Percentiles rank a stretch among this genome's conserved stretches.
These are phyloP conservation scores for Xylaria digitata DNA, from an alignment of 2,329 filamentous ascomycete genomes.

Conservation along the genomic window DNA sequence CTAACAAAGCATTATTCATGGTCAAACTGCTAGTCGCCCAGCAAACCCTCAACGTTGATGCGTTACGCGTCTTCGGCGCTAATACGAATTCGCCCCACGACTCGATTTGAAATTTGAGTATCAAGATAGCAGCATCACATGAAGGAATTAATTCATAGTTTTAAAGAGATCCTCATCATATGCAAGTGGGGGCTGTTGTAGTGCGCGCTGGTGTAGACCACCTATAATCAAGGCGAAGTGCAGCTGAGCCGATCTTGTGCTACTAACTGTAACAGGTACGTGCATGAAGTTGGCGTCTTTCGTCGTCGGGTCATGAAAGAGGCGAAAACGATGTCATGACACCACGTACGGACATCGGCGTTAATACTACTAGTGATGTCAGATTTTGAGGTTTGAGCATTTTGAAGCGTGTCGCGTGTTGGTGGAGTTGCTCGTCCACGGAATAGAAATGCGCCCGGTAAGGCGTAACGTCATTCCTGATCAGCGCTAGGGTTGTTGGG, in stretches of 20 bases:
- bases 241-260: constrained; percentile 23
- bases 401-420: constrained; percentile 31
- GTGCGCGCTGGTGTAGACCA: constrained; percentile 13
- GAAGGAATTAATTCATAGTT: neutral
- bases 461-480: constrained; percentile 46
- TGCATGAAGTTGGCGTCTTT: constrained; percentile 7
- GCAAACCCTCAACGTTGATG: constrained; percentile 9
- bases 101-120: constrained; percentile 2
- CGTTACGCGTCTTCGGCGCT: constrained; percentile 21
- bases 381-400: constrained; percentile 34
- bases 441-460: constrained; percentile 33
- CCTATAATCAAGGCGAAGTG: constrained; percentile 17
- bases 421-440: constrained; percentile 38
- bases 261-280: neutral
- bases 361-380: constrained; percentile 7
- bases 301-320: constrained; percentile 2
- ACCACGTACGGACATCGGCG: constrained; percentile 14
- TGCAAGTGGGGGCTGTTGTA: constrained; percentile 8
- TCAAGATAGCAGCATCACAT: constrained; percentile 1
- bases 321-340: constrained; percentile 15
- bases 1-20: neutral
- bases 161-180: neutral
- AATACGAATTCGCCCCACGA: constrained; percentile 17
- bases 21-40: neutral
- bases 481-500: constrained; percentile 38